phyloP scores from a whole-genome alignment of 2,329 filamentous ascomycete species.

The Ophiosphaerella narmari region DNA sequence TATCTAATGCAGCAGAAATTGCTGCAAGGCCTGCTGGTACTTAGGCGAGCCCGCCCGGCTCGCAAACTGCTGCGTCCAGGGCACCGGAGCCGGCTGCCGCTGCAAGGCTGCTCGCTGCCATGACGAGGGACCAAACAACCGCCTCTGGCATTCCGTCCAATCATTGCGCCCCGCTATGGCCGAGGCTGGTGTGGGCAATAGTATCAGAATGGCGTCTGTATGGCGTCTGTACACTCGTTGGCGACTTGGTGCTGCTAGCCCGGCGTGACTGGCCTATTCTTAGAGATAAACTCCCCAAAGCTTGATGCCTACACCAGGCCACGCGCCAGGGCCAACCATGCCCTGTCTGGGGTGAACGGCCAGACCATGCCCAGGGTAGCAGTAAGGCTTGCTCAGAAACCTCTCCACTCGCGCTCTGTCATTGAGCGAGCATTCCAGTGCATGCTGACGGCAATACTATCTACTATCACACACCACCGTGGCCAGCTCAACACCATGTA shows the following conservation, averaged over 20 bases:
- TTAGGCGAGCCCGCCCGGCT: constrained; percentile 13
- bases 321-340: constrained; percentile 10
- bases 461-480: not conserved
- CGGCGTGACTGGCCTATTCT: constrained; percentile 29
- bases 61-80: constrained; percentile 7
- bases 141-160: constrained; percentile 5
- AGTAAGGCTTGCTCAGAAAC: constrained; percentile 18
- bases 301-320: constrained; percentile 17
- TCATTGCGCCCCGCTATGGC: constrained; percentile 11
- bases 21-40: constrained; percentile 7
- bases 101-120: constrained; percentile 21
- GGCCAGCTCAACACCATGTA: not conserved
- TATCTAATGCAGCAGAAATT: constrained; percentile 21
- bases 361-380: constrained; percentile 1
- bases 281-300: constrained; percentile 41
- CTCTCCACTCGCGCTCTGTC: constrained; percentile 8
- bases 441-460: constrained; percentile 1
- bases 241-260: no score
- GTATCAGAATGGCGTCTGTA: not conserved
- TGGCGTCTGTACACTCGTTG: no score
- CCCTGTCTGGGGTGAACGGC: constrained; percentile 20
- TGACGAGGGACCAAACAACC: constrained; percentile 13
- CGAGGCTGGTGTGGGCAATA: constrained; percentile 23
- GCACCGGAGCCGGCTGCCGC: constrained; percentile 12
- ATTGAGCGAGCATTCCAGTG: not conserved